A percentile compares a stretch with the other conserved stretches of the same genome.
phyloP scores from a whole-genome alignment of 345 rosid genomes.

The Heritiera fomes region DNA sequence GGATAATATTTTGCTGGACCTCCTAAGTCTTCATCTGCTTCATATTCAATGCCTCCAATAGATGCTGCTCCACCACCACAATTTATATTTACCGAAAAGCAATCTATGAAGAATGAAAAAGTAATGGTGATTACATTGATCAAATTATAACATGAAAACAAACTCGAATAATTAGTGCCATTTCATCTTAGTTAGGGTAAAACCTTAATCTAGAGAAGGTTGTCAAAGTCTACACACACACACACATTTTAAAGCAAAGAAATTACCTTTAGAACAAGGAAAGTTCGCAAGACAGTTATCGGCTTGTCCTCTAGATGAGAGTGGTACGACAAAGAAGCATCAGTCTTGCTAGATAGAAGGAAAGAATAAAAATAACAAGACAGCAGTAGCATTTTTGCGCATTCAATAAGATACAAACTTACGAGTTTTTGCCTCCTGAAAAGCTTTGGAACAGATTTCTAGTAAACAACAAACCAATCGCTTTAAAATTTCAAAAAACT shows the following conservation, averaged over 20 bases:
- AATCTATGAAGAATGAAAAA: slow-evolving; percentile 24
- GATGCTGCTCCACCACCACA: slow-evolving; percentile 46
- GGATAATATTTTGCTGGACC: slow-evolving; percentile 39
- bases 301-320: neutral
- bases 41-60: slow-evolving; percentile 28
- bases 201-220: neutral
- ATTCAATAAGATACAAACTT: slow-evolving; percentile 7
- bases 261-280: slow-evolving; percentile 29
- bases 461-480: neutral
- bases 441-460: slow-evolving; percentile 38
- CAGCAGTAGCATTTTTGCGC: neutral
- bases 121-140: neutral
- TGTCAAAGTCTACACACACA: neutral
- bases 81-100: slow-evolving; percentile 39
- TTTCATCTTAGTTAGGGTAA: neutral
- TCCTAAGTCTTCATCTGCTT: slow-evolving; percentile 37
- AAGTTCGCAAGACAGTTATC: slow-evolving; percentile 8
- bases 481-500: neutral
- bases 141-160: neutral
- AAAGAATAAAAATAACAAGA: neutral
- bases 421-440: slow-evolving; percentile 11
- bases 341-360: neutral
- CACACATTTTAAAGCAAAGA: neutral
- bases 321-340: neutral
- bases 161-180: neutral